phyloP scores from a whole-genome alignment of 1,284 basidiomycete species.

The Ganoderma resinaceum region DNA sequence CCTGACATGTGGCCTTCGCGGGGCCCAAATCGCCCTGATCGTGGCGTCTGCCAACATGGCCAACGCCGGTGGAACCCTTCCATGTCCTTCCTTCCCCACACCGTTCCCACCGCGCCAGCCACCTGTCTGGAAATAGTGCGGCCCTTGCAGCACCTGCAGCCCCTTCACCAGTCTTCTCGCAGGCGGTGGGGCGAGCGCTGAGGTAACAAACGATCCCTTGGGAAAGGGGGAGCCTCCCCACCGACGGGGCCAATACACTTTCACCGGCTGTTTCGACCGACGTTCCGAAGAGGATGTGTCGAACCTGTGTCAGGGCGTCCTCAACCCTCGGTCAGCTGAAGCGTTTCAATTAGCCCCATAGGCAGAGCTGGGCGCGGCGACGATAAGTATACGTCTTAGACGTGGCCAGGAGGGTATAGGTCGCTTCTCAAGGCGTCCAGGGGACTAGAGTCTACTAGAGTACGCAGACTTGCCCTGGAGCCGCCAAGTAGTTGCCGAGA shows the following conservation, averaged over 20 bases:
- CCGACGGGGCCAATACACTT: background rate
- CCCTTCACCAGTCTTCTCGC: background rate
- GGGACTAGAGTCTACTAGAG: background rate
- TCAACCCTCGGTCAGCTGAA: slow-evolving; percentile 25
- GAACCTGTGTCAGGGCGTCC: slow-evolving; percentile 25
- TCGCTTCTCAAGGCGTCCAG: background rate
- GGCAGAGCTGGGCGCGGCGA: background rate
- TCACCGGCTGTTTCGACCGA: slow-evolving; percentile 18
- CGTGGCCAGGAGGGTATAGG: background rate
- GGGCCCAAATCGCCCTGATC: slow-evolving; percentile 7
- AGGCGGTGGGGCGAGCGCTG: background rate
- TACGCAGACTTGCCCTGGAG: background rate
- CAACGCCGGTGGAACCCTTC: slow-evolving; percentile 6
- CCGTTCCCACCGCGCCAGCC: slow-evolving; percentile 11
- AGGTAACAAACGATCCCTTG: background rate
- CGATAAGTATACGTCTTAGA: background rate
- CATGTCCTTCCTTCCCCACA: slow-evolving; percentile 4
- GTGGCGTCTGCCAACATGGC: slow-evolving; percentile 9
- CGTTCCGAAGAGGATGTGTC: slow-evolving; percentile 28
- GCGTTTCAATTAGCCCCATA: background rate
- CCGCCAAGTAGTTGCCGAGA: background rate
- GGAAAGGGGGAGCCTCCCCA: background rate
- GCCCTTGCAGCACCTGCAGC: background rate
- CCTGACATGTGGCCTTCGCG: slow-evolving; percentile 7
- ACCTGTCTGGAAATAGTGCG: background rate